Percentiles rank a stretch among this genome's conserved stretches.
These are phyloP conservation scores for Boletus vinaceobasis DNA, from an alignment of 768 basidiomycete genomes.

Conservation along the genomic window DNA sequence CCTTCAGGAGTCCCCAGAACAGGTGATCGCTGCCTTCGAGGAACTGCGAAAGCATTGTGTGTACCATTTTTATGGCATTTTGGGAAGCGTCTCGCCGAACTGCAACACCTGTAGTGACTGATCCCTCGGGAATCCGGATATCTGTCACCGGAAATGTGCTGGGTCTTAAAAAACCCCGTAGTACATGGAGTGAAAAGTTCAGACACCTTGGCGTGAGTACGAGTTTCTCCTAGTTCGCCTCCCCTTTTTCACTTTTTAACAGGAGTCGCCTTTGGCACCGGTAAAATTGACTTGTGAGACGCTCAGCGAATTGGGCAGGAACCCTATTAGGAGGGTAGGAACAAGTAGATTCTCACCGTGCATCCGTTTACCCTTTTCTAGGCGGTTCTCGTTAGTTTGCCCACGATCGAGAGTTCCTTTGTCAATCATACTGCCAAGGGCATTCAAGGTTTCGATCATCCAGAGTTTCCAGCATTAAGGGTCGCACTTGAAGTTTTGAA, in stretches of 20 bases:
- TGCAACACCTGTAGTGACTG: slow-evolving; percentile 54
- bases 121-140: slow-evolving; percentile 81
- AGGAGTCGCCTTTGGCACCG: slow-evolving; percentile 58
- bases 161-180: slow-evolving; percentile 63
- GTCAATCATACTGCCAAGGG: slow-evolving; percentile 75
- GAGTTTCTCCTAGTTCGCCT: slow-evolving; percentile 11
- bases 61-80: slow-evolving; percentile 26
- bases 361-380: slow-evolving; percentile 27
- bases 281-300: slow-evolving; percentile 65
- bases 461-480: slow-evolving; percentile 79
- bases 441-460: slow-evolving; percentile 75
- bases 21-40: slow-evolving; percentile 71
- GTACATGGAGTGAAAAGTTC: slow-evolving; percentile 74
- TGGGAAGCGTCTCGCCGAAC: background rate
- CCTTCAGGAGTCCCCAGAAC: slow-evolving; percentile 68
- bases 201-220: slow-evolving; percentile 51
- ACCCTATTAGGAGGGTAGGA: slow-evolving; percentile 66
- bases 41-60: slow-evolving; percentile 64
- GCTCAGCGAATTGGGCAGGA: slow-evolving; percentile 70
- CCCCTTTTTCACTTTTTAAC: slow-evolving; percentile 1
- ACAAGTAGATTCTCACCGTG: background rate
- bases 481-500: slow-evolving; percentile 87
- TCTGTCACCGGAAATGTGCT: slow-evolving; percentile 89
- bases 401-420: slow-evolving; percentile 93
- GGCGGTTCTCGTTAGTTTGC: slow-evolving; percentile 84